Percentiles rank a stretch among this genome's conserved stretches.
Conservation (phyloP, 495 filamentous ascomycete species). For the Saxispiralis lemnorum region DNA sequence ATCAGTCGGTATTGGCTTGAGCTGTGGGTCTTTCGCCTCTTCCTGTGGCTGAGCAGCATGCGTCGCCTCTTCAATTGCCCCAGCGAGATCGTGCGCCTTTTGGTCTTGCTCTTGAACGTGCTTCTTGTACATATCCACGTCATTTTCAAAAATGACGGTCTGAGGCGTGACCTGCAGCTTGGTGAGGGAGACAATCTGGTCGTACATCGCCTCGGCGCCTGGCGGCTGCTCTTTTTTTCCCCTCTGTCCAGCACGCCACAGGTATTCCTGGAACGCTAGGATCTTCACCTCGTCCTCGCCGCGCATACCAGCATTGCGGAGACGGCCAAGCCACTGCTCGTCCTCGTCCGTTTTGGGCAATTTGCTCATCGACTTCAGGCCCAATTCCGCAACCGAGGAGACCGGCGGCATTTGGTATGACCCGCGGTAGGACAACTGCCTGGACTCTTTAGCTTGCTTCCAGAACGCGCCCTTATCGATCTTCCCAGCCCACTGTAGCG, state of each 20-base stretch:
- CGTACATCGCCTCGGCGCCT: conserved; percentile 33
- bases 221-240: conserved; percentile 38
- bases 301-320: conserved; percentile 69
- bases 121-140: conserved; percentile 24
- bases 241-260: conserved; percentile 66
- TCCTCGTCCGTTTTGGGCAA: conserved; percentile 77
- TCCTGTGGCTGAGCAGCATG: not conserved
- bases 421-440: conserved; percentile 11
- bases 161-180: conserved; percentile 58
- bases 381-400: conserved; percentile 29
- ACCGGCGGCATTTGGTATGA: conserved; percentile 22
- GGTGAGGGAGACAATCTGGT: conserved; percentile 51
- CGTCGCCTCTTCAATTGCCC: conserved; percentile 83
- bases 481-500: conserved; percentile 70
- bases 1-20: no score
- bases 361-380: conserved; percentile 30
- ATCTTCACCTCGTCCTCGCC: conserved; percentile 82
- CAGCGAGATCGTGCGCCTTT: conserved; percentile 37
- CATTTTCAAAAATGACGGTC: conserved; percentile 81
- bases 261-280: conserved; percentile 70
- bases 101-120: conserved; percentile 6
- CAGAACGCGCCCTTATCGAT: conserved; percentile 68
- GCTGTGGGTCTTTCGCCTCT: no score
- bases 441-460: conserved; percentile 38
- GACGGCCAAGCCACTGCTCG: conserved; percentile 73